A percentile compares a stretch with the other conserved stretches of the same genome.
These are phyloP conservation scores for Medicago lupulina DNA, from an alignment of 306 rosid species.

Conservation along the genomic window DNA sequence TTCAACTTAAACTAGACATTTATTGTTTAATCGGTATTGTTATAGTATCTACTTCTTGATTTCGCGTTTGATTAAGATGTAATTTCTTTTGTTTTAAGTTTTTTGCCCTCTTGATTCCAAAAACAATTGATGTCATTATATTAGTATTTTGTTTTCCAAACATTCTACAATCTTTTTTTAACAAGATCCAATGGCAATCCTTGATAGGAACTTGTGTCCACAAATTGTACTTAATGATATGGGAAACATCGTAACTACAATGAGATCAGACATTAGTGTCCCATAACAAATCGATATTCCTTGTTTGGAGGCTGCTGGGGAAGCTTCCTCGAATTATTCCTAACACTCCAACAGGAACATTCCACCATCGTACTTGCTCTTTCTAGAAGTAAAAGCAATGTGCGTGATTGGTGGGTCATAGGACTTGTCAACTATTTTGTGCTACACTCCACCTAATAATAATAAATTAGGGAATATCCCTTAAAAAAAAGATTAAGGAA, in stretches of 20 bases:
- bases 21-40: too few species aligned
- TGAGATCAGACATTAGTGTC: not conserved
- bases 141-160: not conserved
- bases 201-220: not conserved
- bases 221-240: not conserved
- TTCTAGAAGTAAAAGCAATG: not conserved
- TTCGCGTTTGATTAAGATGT: too few species aligned
- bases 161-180: not conserved
- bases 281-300: slow-evolving; percentile 13
- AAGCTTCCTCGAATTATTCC: slow-evolving; percentile 38
- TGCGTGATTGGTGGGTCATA: slow-evolving; percentile 10
- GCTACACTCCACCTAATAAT: not conserved
- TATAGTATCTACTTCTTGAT: too few species aligned
- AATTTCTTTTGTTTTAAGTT: too few species aligned
- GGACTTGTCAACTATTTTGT: not conserved
- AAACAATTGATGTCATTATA: too few species aligned
- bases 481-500: too few species aligned
- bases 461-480: not conserved
- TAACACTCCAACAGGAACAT: slow-evolving; percentile 33
- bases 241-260: slow-evolving; percentile 34
- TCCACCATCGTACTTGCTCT: not conserved
- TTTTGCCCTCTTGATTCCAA: not conserved
- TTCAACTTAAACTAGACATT: too few species aligned
- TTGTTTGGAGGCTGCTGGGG: not conserved
- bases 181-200: not conserved